A percentile compares a stretch with the other conserved stretches of the same genome.
These are phyloP conservation scores for Auricularia heimuer DNA, from an alignment of 768 basidiomycete genomes.

Conservation along the genomic window DNA sequence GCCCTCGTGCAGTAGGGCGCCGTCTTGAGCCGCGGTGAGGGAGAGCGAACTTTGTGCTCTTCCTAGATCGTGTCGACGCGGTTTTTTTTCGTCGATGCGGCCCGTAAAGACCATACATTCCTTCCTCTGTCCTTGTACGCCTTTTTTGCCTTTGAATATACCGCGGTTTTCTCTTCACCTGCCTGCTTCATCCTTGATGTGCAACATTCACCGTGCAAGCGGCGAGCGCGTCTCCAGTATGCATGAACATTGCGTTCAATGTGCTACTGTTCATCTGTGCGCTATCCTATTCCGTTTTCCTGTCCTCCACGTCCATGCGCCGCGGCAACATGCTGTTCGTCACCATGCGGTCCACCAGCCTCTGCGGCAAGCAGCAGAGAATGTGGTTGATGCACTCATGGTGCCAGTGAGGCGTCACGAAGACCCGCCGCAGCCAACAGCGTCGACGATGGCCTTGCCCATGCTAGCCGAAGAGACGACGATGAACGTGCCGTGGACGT, in stretches of 20 bases:
- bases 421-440: not conserved
- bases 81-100: not conserved
- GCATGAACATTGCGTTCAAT: too few relatives aligned
- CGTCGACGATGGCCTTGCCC: not conserved
- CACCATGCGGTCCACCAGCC: not conserved
- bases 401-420: not conserved
- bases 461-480: not conserved
- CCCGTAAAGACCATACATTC: slow-evolving; percentile 2
- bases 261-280: too few relatives aligned
- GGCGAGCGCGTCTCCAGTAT: too few relatives aligned
- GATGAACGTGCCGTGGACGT: not conserved
- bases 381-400: not conserved
- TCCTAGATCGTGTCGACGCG: not conserved
- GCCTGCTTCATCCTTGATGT: too few relatives aligned
- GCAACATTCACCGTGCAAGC: too few relatives aligned
- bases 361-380: not conserved
- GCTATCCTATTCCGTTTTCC: not conserved
- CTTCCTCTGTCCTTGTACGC: not conserved
- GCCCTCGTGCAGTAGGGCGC: not conserved
- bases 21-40: not conserved
- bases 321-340: not conserved
- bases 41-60: not conserved
- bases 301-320: not conserved
- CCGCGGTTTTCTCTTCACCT: too few relatives aligned
- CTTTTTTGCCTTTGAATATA: too few relatives aligned